Conservation (phyloP, 2,329 filamentous ascomycete genomes). For the Colletotrichum lini region DNA sequence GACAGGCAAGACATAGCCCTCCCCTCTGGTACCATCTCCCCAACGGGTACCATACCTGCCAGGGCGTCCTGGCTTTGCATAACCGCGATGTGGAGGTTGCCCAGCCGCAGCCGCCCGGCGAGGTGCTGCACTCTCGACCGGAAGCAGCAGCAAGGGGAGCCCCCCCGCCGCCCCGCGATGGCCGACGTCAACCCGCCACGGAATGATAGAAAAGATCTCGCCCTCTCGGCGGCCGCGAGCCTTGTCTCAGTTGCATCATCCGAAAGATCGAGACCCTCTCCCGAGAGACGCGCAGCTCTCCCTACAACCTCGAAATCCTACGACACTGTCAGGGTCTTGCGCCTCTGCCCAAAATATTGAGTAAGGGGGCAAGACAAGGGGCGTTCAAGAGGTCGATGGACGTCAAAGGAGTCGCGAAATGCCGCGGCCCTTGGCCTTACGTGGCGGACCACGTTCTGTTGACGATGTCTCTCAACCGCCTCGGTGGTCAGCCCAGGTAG, state of each 20-base stretch:
- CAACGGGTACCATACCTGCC: conserved; percentile 19
- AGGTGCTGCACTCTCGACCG: conserved; percentile 10
- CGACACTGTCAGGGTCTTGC: conserved; percentile 28
- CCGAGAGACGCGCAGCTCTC: conserved; percentile 11
- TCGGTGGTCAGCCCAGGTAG: conserved; percentile 3
- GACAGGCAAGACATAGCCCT: background rate
- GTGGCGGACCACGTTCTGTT: conserved; percentile 25
- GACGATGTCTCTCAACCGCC: conserved; percentile 32
- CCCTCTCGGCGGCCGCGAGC: conserved; percentile 1
- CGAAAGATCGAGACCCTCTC: conserved; percentile 21
- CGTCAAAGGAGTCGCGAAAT: conserved; percentile 11
- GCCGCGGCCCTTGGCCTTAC: background rate
- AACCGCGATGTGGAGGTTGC: conserved; percentile 26
- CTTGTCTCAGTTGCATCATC: conserved; percentile 31
- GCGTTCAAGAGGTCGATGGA: background rate
- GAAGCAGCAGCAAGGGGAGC: conserved; percentile 16
- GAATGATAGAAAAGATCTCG: conserved; percentile 4
- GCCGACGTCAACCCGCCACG: conserved; percentile 19
- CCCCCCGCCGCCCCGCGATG: conserved; percentile 3
- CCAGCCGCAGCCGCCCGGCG: conserved; percentile 28
- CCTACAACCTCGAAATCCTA: background rate
- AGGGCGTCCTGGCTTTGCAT: conserved; percentile 12
- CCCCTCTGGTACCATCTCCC: conserved; percentile 6
- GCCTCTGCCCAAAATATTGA: conserved; percentile 5
- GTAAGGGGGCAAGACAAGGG: conserved; percentile 27